These are phyloP conservation scores for Nicotiana sylvestris DNA, from an alignment of 257 asterid species.

Conservation along the genomic window DNA sequence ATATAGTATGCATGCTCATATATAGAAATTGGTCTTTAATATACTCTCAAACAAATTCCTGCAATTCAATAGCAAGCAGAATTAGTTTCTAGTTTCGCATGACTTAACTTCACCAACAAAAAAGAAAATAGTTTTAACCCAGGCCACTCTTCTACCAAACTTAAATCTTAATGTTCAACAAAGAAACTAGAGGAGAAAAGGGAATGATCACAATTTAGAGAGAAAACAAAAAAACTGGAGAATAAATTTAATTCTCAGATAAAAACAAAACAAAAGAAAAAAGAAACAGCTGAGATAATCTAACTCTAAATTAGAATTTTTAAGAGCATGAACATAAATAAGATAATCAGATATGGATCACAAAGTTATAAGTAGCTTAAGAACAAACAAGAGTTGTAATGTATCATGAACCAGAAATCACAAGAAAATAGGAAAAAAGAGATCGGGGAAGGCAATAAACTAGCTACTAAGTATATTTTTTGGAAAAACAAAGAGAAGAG, in stretches of 20 bases:
- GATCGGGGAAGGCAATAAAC: not conserved
- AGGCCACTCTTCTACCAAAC: too few relatives aligned
- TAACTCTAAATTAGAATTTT: not conserved
- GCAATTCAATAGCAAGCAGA: not conserved
- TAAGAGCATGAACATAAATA: not conserved
- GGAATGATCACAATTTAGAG: not conserved
- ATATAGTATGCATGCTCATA: not conserved
- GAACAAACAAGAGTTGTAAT: not conserved
- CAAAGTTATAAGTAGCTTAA: not conserved
- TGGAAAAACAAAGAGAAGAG: not conserved
- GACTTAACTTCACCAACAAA: not conserved
- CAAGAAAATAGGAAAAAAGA: not conserved
- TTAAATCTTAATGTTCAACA: not conserved
- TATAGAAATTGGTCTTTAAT: not conserved
- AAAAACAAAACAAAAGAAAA: too few relatives aligned
- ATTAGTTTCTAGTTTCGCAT: too few relatives aligned
- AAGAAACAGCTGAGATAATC: too few relatives aligned
- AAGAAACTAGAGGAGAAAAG: not conserved
- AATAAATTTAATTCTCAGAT: too few relatives aligned
- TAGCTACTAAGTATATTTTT: not conserved
- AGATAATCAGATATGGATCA: not conserved
- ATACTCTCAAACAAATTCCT: constrained; percentile 2
- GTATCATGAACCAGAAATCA: not conserved
- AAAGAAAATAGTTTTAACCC: not conserved
- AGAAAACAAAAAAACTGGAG: too few relatives aligned